Evolutionary conservation across 768 basidiomycete genomes (phyloP).

Genomic region (Nevesoporus exiguus): DNA sequence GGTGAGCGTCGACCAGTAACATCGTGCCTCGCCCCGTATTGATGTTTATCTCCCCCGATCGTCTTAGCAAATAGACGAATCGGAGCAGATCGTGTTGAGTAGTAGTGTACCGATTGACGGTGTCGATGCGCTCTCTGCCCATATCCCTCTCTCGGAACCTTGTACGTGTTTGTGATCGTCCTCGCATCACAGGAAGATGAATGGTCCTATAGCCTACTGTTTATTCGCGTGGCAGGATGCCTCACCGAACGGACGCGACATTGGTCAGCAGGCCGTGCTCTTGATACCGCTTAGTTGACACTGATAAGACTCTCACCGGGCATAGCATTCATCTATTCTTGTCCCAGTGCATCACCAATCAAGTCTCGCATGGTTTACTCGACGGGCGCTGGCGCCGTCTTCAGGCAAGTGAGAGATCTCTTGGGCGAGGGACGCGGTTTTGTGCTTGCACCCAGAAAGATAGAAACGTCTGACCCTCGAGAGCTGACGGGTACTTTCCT

Average conservation of each 20-base stretch:
- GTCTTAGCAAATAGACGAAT: conserved; percentile 62
- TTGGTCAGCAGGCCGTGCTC: conserved; percentile 43
- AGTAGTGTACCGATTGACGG: conserved; percentile 37
- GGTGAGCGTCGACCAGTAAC: conserved; percentile 40
- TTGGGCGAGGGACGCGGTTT: conserved; percentile 42
- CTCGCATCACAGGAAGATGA: neutral
- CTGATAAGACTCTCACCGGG: conserved; percentile 5
- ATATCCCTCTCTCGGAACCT: conserved; percentile 57
- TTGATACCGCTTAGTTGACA: neutral
- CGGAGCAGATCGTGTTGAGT: conserved; percentile 57
- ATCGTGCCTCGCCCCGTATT: neutral
- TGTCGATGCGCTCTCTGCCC: conserved; percentile 43
- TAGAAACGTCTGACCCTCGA: conserved; percentile 78
- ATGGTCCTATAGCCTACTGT: conserved; percentile 44
- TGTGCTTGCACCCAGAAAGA: conserved; percentile 51
- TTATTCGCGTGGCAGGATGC: conserved; percentile 64
- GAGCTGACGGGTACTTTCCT: conserved; percentile 70
- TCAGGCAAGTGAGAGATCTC: conserved; percentile 51
- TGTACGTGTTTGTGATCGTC: conserved; percentile 30
- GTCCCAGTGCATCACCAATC: conserved; percentile 76
- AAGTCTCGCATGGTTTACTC: conserved; percentile 91
- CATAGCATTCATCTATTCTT: conserved; percentile 90
- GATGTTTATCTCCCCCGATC: neutral
- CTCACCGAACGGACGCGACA: conserved; percentile 47
- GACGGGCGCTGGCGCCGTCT: conserved; percentile 57